Base-by-base conservation (phyloP, 2,329 filamentous ascomycete species). In the Fusarium odoratissimum region DNA sequence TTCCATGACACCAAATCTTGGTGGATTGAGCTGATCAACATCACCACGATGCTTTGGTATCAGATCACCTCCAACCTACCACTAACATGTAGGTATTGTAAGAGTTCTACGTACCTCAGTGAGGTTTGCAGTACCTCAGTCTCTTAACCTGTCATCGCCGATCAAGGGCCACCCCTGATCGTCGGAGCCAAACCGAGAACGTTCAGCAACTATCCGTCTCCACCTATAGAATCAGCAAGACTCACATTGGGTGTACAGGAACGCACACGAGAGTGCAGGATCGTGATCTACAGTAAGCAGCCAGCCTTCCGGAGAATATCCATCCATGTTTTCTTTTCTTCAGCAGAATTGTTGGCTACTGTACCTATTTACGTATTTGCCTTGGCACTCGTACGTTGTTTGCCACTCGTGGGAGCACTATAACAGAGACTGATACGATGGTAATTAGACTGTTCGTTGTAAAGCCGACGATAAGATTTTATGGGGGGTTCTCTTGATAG, bases 161-260 rank as follows among this genome's bases (percentile, higher is more conserved):
- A 73, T 67, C 58, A 41, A 59, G 59, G 60, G 40, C 30, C 58
- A 57, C 69, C 62, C 70, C 63, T 71, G 71, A 73, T 74, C 71
- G 52, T 38, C 67, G 55, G 41, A 44, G 67, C 71, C 63, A 74
- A 64, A 63, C 69, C 71, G 63, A 74, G 48, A 64, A 51, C 45
- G 49, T 56, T 60, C 42, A 63, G 41, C 30, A 67, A 59, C 64
- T 57, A 37, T 54, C 23, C 12, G 37, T 52, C 54, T 48, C 71
- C 69, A 67, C 70, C 60, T 55, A 49, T 40, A 63, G 28, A 49
- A 58, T 49, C 58, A 59, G 54, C 30, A 55, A 52, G 28, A 44
- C 44, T 52, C 54, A 12, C 40, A 35, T 62, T 52, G 42, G 59
- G 35, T 31, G 30, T 48, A 46, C 17, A 57, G 35, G 44, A 19